These are phyloP conservation scores for Camellia lanceoleosa DNA, from an alignment of 148 eudicot genomes.

Conservation along the genomic window DNA sequence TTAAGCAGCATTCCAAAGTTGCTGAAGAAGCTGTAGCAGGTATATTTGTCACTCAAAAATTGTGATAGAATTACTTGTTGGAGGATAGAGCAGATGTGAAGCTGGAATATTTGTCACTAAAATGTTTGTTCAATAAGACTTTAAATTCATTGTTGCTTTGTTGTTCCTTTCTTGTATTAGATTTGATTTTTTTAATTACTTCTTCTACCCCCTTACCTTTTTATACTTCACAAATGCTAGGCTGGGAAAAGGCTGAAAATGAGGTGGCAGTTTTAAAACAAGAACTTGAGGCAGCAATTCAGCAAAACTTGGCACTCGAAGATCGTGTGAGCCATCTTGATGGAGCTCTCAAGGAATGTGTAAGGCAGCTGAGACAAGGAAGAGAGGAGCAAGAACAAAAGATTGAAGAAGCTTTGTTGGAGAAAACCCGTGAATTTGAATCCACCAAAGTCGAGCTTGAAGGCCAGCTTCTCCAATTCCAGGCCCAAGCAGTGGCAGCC, in stretches of 20 bases:
- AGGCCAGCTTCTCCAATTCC: slow-evolving; percentile 43
- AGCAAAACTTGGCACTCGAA: slow-evolving; percentile 58
- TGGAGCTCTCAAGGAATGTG: slow-evolving; percentile 92
- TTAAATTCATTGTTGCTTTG: neutral
- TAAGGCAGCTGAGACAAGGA: slow-evolving; percentile 73
- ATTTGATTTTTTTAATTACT: neutral
- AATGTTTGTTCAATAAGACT: neutral
- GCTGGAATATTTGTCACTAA: neutral
- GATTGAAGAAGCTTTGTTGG: slow-evolving; percentile 44
- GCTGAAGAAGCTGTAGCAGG: slow-evolving; percentile 99
- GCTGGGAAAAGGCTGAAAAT: slow-evolving; percentile 94
- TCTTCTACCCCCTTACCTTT: neutral
- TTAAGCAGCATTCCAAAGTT: slow-evolving; percentile 85
- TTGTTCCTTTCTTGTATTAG: neutral
- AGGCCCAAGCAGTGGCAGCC: slow-evolving; percentile 30
- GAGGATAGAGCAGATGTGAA: neutral
- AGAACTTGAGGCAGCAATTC: slow-evolving; percentile 55
- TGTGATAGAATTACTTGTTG: neutral
- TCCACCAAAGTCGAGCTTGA: slow-evolving; percentile 43
- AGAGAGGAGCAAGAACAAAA: slow-evolving; percentile 69
- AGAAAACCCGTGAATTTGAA: slow-evolving; percentile 49
- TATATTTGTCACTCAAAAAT: slow-evolving; percentile 10
- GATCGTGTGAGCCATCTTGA: slow-evolving; percentile 72
- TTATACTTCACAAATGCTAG: slow-evolving; percentile 25
- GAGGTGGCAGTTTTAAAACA: slow-evolving; percentile 56